Evolutionary conservation across 768 basidiomycete genomes (phyloP), one percentile per base, ranked within the genome.

Genomic region (Leccinum subtestaceum): DNA sequence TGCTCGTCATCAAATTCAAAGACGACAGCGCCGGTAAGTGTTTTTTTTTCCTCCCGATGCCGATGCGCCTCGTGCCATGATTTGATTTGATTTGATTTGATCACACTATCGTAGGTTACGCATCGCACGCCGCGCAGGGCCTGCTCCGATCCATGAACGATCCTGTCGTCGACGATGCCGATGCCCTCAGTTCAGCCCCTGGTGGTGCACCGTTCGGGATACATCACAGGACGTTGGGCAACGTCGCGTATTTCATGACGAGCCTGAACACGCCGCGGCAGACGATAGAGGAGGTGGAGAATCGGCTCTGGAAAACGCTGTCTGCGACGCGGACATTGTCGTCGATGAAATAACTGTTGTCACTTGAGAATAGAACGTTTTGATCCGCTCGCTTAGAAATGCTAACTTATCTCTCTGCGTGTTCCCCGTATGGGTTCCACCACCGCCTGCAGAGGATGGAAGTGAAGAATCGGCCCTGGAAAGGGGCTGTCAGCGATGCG

Each of bases 201-300:
- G 81, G 82, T 2, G 81, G 84, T 36, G 78, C 77, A 17, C 77
- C 83, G 5, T 87, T 87, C 73, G 80, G 82, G 38, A 81, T 98
- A 21, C 90, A 98, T 70, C 94, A 82, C 63, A 81, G 96, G 58
- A 95, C 96, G 0, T 75, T 98, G 38, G 96, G 96, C 0, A 86
- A 95, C 67, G 86, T 94, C 9, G 89, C 88, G n/a, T 96, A 96
- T 71, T 91, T 95, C 69, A 95, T 96, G 83, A 87, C 85, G 6
- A 93, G 91, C 72, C 78, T 95, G 43, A 94, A 93, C 68, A 94
- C 90, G 1, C 72, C 74, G 2, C 59, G 77, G 2, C 65, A 72
- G 17, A 80, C 81, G 15, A 78, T 89, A 38, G 81, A 84, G 57
- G 77, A 79, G 17, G 65, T 91, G 8, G 87, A 93, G 66, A 78